These are phyloP conservation scores for Jatropha curcas DNA, from an alignment of 345 rosid genomes.

Conservation along the genomic window DNA sequence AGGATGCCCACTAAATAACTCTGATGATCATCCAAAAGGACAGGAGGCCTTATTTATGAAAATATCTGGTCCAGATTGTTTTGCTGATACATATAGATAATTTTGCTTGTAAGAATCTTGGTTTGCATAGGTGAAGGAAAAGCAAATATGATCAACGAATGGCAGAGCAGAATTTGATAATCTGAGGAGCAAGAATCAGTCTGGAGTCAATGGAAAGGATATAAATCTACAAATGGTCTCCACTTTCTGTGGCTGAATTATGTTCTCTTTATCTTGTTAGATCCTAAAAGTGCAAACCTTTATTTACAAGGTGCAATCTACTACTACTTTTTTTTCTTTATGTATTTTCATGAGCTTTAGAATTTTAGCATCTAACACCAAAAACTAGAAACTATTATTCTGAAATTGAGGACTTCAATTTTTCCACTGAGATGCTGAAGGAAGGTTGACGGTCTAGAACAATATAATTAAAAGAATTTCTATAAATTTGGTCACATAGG, in stretches of 20 bases:
- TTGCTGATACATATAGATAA: too few species aligned
- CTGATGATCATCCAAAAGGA: neutral
- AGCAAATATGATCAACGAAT: conserved; percentile 8
- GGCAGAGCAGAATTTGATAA: conserved; percentile 15
- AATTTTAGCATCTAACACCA: neutral
- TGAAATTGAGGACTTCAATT: neutral
- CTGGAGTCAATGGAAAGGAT: neutral
- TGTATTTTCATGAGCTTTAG: neutral
- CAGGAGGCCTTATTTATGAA: neutral
- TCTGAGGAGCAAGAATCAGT: conserved; percentile 7
- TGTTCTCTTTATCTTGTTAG: conserved; percentile 14
- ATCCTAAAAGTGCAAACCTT: conserved; percentile 25
- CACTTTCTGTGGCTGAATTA: conserved; percentile 21
- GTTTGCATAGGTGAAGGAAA: conserved; percentile 11
- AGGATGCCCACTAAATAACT: neutral
- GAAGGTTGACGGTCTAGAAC: neutral
- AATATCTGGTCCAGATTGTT: neutral
- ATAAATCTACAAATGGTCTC: neutral
- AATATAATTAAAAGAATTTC: neutral
- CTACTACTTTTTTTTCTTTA: neutral
- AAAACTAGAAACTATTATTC: neutral
- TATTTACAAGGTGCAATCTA: conserved; percentile 22
- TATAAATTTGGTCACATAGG: neutral
- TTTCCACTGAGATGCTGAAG: neutral
- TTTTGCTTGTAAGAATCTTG: neutral